Percentiles rank a stretch among this genome's conserved stretches.
phyloP scores from a whole-genome alignment of 202 grass and related monocot species.

The Bolboschoenoplectus hybrid region DNA sequence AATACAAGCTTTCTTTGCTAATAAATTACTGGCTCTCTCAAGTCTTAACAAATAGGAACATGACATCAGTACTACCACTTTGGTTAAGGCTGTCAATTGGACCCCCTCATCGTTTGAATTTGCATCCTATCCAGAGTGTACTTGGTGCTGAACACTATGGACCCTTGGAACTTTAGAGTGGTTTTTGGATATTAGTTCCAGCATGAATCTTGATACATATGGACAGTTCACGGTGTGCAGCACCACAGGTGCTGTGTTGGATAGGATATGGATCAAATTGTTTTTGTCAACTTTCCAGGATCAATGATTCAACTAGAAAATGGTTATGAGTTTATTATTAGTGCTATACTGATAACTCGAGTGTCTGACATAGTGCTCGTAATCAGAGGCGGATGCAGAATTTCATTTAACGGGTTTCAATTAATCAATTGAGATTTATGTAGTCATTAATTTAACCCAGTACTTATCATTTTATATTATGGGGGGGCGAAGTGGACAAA shows the following conservation, averaged over 20 bases:
- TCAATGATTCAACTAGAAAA: not conserved
- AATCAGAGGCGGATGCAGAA: not conserved
- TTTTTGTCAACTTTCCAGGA: not conserved
- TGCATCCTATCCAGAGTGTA: not conserved
- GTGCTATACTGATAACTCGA: not conserved
- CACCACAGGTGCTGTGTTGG: not conserved
- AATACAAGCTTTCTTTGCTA: conserved; percentile 1
- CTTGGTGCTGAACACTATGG: not conserved
- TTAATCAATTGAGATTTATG: no score
- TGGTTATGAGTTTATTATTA: not conserved
- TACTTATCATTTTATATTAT: no score
- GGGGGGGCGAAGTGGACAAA: no score
- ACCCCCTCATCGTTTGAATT: not conserved
- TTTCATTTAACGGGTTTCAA: no score
- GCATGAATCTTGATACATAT: not conserved
- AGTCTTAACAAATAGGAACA: not conserved
- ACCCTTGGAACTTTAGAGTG: not conserved
- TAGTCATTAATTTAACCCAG: no score
- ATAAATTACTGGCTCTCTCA: not conserved
- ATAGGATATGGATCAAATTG: not conserved
- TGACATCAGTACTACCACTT: not conserved
- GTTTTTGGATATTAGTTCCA: not conserved
- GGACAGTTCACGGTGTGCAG: not conserved
- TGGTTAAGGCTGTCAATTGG: not conserved
- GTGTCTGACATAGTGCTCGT: not conserved